Evolutionary conservation across 2,329 filamentous ascomycete species (phyloP).

Genomic region (Claviceps sp.): DNA sequence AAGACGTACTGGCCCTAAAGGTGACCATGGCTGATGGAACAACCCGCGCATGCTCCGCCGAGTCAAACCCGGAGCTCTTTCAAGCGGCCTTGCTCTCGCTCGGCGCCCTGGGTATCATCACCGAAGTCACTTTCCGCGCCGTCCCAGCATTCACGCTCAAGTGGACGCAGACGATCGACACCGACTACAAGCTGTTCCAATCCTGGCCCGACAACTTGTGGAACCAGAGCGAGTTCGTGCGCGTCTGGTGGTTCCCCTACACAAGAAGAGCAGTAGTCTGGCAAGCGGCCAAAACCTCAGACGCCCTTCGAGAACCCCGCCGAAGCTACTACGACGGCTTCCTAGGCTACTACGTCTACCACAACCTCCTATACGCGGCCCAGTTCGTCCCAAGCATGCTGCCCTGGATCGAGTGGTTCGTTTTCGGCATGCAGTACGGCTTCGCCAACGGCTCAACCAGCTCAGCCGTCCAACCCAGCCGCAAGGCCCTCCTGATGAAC

Average conservation of each 20-base stretch:
- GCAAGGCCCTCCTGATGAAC: constrained; percentile 81
- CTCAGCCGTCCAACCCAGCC: constrained; percentile 66
- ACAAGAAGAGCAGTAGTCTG: constrained; percentile 78
- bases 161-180: constrained; percentile 71
- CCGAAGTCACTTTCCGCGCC: constrained; percentile 74
- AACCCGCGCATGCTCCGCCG: constrained; percentile 55
- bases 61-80: constrained; percentile 66
- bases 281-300: constrained; percentile 67
- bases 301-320: constrained; percentile 44
- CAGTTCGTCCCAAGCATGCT: constrained; percentile 67
- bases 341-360: constrained; percentile 81
- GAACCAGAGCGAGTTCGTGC: constrained; percentile 75
- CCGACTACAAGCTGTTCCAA: constrained; percentile 53
- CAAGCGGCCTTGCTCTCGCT: constrained; percentile 77
- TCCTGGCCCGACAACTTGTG: constrained; percentile 66
- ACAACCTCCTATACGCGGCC: constrained; percentile 72
- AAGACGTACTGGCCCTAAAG: constrained; percentile 59
- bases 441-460: constrained; percentile 58
- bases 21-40: constrained; percentile 74
- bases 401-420: constrained; percentile 88
- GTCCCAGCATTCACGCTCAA: constrained; percentile 70
- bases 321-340: constrained; percentile 68
- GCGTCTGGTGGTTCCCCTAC: constrained; percentile 97
- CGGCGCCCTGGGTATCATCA: constrained; percentile 81
- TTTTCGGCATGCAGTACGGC: constrained; percentile 95